These are phyloP conservation scores for Sugiyamaella novakii DNA, from an alignment of 1,139 yeast genomes.

Conservation along the genomic window DNA sequence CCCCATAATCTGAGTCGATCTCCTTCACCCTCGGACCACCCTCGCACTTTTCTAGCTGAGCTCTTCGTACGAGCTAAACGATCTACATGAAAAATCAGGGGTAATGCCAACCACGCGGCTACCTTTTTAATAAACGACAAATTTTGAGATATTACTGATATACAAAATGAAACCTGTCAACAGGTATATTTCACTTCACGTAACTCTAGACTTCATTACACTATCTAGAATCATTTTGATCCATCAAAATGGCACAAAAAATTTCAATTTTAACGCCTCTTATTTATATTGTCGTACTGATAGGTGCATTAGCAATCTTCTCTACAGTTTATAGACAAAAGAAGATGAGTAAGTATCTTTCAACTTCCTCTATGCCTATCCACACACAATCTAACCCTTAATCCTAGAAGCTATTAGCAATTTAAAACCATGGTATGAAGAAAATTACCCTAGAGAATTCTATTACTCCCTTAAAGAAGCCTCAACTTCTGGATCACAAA, in stretches of 20 bases:
- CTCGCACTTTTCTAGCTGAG: too few species aligned
- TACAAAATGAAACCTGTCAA: too few species aligned
- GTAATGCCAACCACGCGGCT: too few species aligned
- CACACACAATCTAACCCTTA: neutral
- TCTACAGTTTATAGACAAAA: conserved; percentile 69
- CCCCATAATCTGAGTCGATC: too few species aligned
- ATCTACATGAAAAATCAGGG: too few species aligned
- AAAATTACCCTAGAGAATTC: conserved; percentile 64
- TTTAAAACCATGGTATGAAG: conserved; percentile 70
- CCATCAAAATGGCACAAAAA: conserved; percentile 38
- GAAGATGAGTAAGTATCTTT: conserved; percentile 44
- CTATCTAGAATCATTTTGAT: too few species aligned
- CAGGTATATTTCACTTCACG: too few species aligned
- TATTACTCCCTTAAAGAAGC: conserved; percentile 61
- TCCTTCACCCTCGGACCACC: too few species aligned
- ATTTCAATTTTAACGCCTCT: conserved; percentile 87
- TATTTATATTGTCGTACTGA: conserved; percentile 69
- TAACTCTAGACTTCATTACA: too few species aligned
- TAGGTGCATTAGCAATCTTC: conserved; percentile 73
- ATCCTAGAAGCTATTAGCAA: conserved; percentile 50
- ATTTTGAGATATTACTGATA: too few species aligned
- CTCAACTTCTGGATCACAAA: conserved; percentile 45
- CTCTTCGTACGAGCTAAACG: too few species aligned
- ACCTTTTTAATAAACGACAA: too few species aligned
- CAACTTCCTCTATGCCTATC: neutral